These are phyloP conservation scores for Tarenaya hassleriana DNA, from an alignment of 345 rosid species.

Conservation along the genomic window DNA sequence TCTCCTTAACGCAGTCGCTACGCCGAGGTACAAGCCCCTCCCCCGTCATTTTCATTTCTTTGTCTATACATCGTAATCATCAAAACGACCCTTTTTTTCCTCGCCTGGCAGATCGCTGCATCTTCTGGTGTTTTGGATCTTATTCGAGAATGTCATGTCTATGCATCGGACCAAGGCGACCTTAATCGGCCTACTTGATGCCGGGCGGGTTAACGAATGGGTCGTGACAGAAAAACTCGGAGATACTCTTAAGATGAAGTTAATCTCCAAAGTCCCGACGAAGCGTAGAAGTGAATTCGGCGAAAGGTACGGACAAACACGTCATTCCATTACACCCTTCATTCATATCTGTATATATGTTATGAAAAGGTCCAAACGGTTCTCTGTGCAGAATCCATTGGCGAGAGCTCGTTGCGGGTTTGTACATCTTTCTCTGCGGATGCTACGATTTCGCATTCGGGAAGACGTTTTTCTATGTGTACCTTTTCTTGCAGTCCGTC, in stretches of 20 bases:
- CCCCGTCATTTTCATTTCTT: too few species aligned
- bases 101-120: background rate
- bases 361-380: too few species aligned
- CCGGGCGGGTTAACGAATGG: slow-evolving; percentile 71
- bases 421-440: slow-evolving; percentile 50
- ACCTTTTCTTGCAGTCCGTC: slow-evolving; percentile 44
- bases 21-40: background rate
- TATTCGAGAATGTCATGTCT: slow-evolving; percentile 40
- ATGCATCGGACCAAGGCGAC: slow-evolving; percentile 41
- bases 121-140: background rate
- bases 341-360: background rate
- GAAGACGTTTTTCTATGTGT: slow-evolving; percentile 45
- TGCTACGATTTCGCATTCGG: slow-evolving; percentile 51
- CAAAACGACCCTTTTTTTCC: too few species aligned
- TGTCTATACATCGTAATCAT: too few species aligned
- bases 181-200: slow-evolving; percentile 52
- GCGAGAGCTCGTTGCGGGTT: slow-evolving; percentile 50
- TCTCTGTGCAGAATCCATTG: slow-evolving; percentile 32
- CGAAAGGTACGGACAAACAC: slow-evolving; percentile 38
- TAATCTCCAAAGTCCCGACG: slow-evolving; percentile 29
- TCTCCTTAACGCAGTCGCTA: background rate
- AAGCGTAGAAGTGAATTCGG: slow-evolving; percentile 38
- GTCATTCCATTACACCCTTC: too few species aligned
- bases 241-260: slow-evolving; percentile 40
- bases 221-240: slow-evolving; percentile 70